Percentiles rank a stretch among this genome's conserved stretches.
These are phyloP conservation scores for Claviceps spartinae DNA, from an alignment of 2,329 filamentous ascomycete genomes.

Conservation along the genomic window DNA sequence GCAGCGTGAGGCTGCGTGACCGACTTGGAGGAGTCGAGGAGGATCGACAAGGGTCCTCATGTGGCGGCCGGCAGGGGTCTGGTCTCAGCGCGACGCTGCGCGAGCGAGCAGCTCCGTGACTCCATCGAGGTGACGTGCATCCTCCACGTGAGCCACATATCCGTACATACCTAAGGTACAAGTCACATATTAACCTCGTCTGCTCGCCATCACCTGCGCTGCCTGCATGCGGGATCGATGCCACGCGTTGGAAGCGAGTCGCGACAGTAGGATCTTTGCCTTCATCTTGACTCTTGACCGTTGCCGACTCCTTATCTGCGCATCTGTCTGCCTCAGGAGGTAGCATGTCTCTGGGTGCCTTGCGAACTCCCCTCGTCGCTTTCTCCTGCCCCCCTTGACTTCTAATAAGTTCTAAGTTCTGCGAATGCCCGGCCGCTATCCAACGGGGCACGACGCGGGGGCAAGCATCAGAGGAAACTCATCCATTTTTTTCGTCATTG, in stretches of 20 bases:
- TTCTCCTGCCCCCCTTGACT: neutral
- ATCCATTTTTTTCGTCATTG: neutral
- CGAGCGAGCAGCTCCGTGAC: neutral
- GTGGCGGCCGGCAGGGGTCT: neutral
- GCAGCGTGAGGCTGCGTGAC: neutral
- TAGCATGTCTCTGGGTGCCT: neutral
- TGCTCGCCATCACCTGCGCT: neutral
- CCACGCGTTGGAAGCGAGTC: neutral
- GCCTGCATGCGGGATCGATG: neutral
- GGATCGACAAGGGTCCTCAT: neutral
- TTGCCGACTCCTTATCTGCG: neutral
- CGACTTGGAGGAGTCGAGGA: neutral
- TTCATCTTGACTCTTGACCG: too few species aligned
- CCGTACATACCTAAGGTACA: too few species aligned
- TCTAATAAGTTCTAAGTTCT: neutral
- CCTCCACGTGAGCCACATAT: neutral
- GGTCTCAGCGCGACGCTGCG: neutral
- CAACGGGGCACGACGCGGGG: neutral
- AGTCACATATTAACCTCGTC: neutral
- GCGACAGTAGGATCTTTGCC: neutral
- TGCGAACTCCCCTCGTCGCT: neutral
- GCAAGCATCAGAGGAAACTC: neutral
- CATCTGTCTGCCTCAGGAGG: neutral
- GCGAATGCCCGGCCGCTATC: neutral
- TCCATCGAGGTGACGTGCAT: neutral